Evolutionary conservation across 2,329 filamentous ascomycete species (phyloP).

Genomic region (Fusarium annulatum): DNA sequence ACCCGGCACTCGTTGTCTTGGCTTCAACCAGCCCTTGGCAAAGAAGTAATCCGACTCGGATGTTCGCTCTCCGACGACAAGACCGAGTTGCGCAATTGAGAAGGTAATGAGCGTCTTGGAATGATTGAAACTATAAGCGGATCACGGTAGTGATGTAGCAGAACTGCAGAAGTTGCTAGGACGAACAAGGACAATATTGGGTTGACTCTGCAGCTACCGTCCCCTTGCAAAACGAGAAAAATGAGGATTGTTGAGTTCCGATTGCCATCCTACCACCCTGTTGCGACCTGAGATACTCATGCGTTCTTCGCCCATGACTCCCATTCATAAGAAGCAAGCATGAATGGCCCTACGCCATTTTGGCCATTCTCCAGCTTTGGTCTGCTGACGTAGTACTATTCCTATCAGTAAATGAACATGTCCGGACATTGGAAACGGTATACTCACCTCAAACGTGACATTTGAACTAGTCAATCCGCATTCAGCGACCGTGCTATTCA

Average conservation of each 20-base stretch:
- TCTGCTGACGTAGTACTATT: constrained; percentile 28
- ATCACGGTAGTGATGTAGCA: neutral
- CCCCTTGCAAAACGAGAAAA: too few species aligned
- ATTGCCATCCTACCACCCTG: neutral
- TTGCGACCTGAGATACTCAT: neutral
- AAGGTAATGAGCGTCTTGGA: neutral
- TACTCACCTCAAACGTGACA: constrained; percentile 59
- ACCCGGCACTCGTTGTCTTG: neutral
- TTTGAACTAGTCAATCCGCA: constrained; percentile 58
- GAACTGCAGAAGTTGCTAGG: neutral
- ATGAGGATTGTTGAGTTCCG: neutral
- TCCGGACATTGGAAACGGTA: accelerated
- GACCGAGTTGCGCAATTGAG: neutral
- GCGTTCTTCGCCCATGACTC: constrained; percentile 28
- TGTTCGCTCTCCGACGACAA: neutral
- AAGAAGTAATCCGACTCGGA: accelerated
- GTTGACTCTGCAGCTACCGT: too few species aligned
- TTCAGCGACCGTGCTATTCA: constrained; percentile 61
- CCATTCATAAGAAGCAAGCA: constrained; percentile 39
- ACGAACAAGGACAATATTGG: too few species aligned
- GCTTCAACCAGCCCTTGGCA: neutral
- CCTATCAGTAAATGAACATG: neutral
- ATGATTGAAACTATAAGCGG: neutral
- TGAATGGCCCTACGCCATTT: constrained; percentile 34
- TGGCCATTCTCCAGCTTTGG: constrained; percentile 23